Evolutionary conservation across 2,329 filamentous ascomycete species (phyloP).

Genomic region (Paraphoma chrysanthemicola): DNA sequence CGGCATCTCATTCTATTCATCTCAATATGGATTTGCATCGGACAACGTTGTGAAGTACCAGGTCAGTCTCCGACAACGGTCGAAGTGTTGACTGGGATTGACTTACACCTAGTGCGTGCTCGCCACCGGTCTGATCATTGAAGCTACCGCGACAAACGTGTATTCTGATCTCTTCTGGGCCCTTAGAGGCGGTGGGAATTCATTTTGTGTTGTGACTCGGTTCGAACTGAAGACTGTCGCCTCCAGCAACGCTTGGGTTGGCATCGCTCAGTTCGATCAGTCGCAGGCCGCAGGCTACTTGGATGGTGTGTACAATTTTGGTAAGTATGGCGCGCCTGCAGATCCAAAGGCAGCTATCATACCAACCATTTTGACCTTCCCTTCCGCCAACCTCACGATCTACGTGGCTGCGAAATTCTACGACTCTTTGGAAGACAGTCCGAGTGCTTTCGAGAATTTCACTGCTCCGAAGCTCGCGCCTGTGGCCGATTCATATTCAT

Average conservation of each 20-base stretch:
- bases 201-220: constrained; percentile 28
- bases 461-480: constrained; percentile 22
- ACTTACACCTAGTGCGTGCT: constrained; percentile 23
- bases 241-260: constrained; percentile 17
- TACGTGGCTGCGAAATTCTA: constrained; percentile 28
- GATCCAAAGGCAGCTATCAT: constrained; percentile 29
- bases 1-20: constrained; percentile 27
- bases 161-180: constrained; percentile 45
- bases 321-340: constrained; percentile 16
- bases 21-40: constrained; percentile 24
- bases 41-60: constrained; percentile 34
- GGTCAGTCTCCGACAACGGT: neutral
- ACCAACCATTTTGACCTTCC: constrained; percentile 23
- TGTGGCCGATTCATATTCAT: constrained; percentile 17
- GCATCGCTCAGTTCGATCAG: constrained; percentile 20
- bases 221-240: constrained; percentile 21
- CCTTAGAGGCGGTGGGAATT: constrained; percentile 34
- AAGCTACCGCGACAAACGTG: constrained; percentile 23
- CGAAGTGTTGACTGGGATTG: too few species aligned
- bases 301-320: constrained; percentile 29
- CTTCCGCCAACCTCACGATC: constrained; percentile 14
- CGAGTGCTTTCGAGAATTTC: constrained; percentile 26
- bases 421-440: constrained; percentile 20
- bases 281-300: constrained; percentile 20
- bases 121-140: constrained; percentile 27